Evolutionary conservation across 192 early-diverging fungal species (phyloP).

Genomic region (Glomus cerebriforme): DNA sequence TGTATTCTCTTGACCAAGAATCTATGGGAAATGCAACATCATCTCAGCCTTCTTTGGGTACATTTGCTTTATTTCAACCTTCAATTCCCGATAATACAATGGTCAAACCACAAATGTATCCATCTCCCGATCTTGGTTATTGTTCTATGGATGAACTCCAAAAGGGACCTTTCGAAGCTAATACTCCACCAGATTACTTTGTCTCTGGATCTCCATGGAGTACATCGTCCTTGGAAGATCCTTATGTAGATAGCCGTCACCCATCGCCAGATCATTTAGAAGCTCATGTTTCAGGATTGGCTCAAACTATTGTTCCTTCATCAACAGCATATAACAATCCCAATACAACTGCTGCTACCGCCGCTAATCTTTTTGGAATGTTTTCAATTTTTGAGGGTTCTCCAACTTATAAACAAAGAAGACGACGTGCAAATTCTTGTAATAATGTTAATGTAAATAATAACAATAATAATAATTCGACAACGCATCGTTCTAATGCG

Average conservation of each 20-base stretch:
- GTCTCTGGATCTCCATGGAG: conserved; percentile 11
- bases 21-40: conserved; percentile 10
- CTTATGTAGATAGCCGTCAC: conserved; percentile 22
- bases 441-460: conserved; percentile 35
- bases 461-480: conserved; percentile 6
- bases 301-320: conserved; percentile 32
- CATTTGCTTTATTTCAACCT: conserved; percentile 27
- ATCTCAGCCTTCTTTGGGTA: conserved; percentile 14
- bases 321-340: conserved; percentile 33
- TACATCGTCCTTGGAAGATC: conserved; percentile 8
- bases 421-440: conserved; percentile 56
- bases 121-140: conserved; percentile 31
- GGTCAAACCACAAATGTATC: conserved; percentile 21
- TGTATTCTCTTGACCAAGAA: conserved; percentile 29
- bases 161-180: conserved; percentile 9
- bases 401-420: conserved; percentile 73
- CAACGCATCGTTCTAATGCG: conserved; percentile 29
- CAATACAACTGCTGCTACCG: conserved; percentile 32
- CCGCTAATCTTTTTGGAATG: conserved; percentile 51
- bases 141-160: conserved; percentile 29
- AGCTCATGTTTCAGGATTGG: conserved; percentile 35
- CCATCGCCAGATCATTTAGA: conserved; percentile 50
- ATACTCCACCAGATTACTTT: conserved; percentile 10
- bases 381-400: conserved; percentile 69
- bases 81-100: conserved; percentile 21